Conservation (phyloP, 805 yeast species). For the Pichia gijzeniarum region DNA sequence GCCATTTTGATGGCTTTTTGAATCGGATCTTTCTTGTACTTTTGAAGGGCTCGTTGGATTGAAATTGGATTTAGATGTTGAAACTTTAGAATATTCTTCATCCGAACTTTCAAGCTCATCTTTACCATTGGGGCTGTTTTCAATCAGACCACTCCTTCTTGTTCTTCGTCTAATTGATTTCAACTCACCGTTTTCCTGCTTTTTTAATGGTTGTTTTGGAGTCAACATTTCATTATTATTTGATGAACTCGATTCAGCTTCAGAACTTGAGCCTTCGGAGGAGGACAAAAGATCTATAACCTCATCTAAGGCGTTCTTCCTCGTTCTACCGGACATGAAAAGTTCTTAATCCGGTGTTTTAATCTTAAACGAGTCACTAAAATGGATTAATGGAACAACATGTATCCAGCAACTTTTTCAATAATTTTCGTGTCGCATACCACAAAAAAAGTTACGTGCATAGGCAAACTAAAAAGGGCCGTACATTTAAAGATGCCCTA, state of each 20-base stretch:
- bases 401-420: too few relatives aligned
- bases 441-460: background rate
- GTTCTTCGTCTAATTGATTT: background rate
- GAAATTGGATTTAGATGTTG: too few relatives aligned
- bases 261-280: slow-evolving; percentile 1
- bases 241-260: background rate
- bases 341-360: background rate
- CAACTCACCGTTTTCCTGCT: background rate
- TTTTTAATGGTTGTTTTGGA: too few relatives aligned
- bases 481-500: too few relatives aligned
- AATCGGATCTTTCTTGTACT: background rate
- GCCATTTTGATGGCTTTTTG: background rate
- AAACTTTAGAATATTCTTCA: too few relatives aligned
- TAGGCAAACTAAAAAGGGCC: background rate
- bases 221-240: background rate
- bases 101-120: too few relatives aligned
- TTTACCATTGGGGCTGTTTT: too few relatives aligned
- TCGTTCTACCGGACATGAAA: background rate
- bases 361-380: too few relatives aligned
- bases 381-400: too few relatives aligned
- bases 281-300: slow-evolving; percentile 9
- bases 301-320: background rate
- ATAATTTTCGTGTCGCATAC: slow-evolving; percentile 3
- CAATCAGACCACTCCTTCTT: background rate
- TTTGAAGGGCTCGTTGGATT: background rate